Base-by-base conservation (phyloP, 2,329 filamentous ascomycete genomes). In the Neonectria ditissima region DNA sequence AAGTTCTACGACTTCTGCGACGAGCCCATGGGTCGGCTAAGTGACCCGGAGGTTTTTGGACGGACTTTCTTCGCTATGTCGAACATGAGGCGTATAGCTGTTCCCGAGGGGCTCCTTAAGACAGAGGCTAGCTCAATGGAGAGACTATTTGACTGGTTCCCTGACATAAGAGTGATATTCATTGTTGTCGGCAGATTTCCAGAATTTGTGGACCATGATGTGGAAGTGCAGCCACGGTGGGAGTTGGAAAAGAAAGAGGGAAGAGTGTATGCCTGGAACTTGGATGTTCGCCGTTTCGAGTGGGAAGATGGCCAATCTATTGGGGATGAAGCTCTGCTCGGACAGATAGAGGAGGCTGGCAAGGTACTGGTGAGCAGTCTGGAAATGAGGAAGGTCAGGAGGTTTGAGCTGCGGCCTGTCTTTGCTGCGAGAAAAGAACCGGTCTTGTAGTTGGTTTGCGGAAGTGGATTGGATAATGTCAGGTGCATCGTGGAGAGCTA, bases 101-200 rank as follows among this genome's bases (percentile, higher is more conserved):
- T 68, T 9, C 18, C 65, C 3, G 62, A 41, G 6, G 26, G 11
- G 2, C 24, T 14, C 0, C 51, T 24, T 11, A 1, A 7, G 6
- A n/a, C 1, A 0, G 16, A 37, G 14, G 34, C 34, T 5, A 3
- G 5, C 14, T n/a, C 34, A 0, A 1, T 41, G 1, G 26, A 13
- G 0, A 20, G 43, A 1, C 5, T n/a, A 4, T 34, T 37, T 20
- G 32, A 24, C 11, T 39, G 22, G 16, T 39, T 39, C 20, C 16
- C 52, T 1, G 34, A 30, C 45, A 2, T 66, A 66, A 3, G 65
- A 34, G 4, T n/a, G n/a, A n/a, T n/a, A 26, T 55, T 55, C 11
- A 53, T 65, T 1, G 24, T 67, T 2, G 28, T 54, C 4, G 65
- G 55, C 2, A 13, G 47, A 5, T 64, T 65, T 9, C 60, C 56